These are phyloP conservation scores for Musa schizocarpa DNA, from an alignment of 176 grass and related monocot genomes.

Conservation along the genomic window DNA sequence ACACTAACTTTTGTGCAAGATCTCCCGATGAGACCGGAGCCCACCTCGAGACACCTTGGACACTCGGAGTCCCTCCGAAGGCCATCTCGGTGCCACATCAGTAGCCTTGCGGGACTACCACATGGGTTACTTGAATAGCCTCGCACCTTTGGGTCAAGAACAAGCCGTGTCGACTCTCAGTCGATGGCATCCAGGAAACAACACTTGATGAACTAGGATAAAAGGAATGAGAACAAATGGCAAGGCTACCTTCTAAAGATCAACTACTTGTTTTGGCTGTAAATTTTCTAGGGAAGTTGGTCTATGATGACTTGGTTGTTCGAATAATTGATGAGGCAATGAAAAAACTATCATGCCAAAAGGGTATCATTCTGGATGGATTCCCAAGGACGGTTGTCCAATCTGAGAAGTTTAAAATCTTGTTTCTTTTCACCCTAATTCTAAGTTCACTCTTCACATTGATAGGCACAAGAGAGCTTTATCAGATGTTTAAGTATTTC, in stretches of 20 bases:
- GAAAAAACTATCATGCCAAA: conserved; percentile 90
- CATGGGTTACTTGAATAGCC: too few relatives aligned
- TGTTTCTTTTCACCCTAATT: not conserved
- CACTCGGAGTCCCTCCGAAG: too few relatives aligned
- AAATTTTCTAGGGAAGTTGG: conserved; percentile 62
- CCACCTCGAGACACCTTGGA: too few relatives aligned
- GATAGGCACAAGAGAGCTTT: too few relatives aligned
- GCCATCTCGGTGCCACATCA: too few relatives aligned
- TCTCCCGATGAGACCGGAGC: too few relatives aligned
- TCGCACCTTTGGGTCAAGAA: too few relatives aligned
- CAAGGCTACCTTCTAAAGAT: conserved; percentile 18
- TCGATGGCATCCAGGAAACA: too few relatives aligned
- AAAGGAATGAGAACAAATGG: not conserved
- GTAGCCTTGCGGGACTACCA: too few relatives aligned
- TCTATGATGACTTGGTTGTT: conserved; percentile 89
- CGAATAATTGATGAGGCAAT: conserved; percentile 97
- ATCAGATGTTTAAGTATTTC: too few relatives aligned
- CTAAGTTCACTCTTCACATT: not conserved
- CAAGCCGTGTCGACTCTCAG: too few relatives aligned
- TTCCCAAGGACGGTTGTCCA: conserved; percentile 88
- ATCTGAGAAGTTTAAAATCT: conserved; percentile 63
- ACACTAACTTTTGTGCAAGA: too few relatives aligned
- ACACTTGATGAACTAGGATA: not conserved
- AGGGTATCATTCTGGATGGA: conserved; percentile 97
- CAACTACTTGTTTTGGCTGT: conserved; percentile 6